Base-by-base conservation (phyloP, 495 filamentous ascomycete species). In the Penicillium salamii region DNA sequence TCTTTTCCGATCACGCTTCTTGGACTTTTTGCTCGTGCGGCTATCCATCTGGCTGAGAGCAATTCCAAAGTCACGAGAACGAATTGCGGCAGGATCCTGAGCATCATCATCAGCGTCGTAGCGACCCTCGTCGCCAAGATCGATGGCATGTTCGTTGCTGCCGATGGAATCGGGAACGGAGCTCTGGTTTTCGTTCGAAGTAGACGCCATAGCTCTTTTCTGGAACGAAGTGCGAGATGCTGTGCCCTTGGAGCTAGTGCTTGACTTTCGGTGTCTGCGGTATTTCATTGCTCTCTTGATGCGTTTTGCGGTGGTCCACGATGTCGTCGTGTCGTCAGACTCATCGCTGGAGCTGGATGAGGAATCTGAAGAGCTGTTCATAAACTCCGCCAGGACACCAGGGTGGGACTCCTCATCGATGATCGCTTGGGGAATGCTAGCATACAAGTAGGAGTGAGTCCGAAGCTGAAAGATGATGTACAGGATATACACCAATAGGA, bases 381-480 rank as follows among this genome's bases (percentile, higher is more conserved):
- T 76, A 58, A 91, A 87, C 20, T 87, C 85, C 7, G 86, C 86
- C n/a, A 91, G 74, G 0, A 92, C 79, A 47, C 91, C 91, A 3
- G 91, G 91, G 40, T 88, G 85, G 0, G 88, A 84, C 59, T 93
- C 88, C 62, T 92, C 87, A 51, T 96, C 91, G 51, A 95, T 91
- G 38, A 92, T 85, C 50, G 88, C 82, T 61, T 95, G 89, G 11
- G 91, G 90, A 7, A 87, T 93, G 57, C 89, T 91, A 50, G 87
- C 87, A 56, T 95, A 96, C 65, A 96, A 84, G 66, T 95, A 95
- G 3, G 88, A 78, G 58, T 96, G 91, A 3, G 90, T 91, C 71
- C 91, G 92, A 36, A 96, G 77, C 74, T 96, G 91, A 65, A 96
- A 96, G 20, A 93, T 50, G 40, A 96, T 81, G 58, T 95, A 96